Conservation (phyloP, 768 basidiomycete species). For the Mycena filopes region DNA sequence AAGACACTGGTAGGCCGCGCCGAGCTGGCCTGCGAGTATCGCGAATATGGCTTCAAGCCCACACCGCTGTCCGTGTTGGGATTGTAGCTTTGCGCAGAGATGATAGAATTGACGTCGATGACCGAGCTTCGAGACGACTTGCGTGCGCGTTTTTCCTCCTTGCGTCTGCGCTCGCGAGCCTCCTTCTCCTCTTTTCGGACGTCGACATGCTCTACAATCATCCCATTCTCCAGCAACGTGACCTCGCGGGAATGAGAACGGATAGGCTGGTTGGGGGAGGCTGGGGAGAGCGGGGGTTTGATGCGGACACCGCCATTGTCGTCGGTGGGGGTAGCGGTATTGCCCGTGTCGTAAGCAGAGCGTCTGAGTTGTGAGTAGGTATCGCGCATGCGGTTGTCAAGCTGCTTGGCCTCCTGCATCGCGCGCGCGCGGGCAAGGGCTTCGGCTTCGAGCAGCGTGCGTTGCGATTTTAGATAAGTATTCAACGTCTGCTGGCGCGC, state of each 20-base stretch:
- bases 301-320: constrained; percentile 77
- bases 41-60: constrained; percentile 66
- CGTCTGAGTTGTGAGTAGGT: constrained; percentile 82
- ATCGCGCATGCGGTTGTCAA: constrained; percentile 84
- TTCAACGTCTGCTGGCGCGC: constrained; percentile 86
- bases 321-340: constrained; percentile 54
- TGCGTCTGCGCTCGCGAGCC: constrained; percentile 73
- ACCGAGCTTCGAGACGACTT: constrained; percentile 79
- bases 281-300: constrained; percentile 65
- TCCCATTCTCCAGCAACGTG: constrained; percentile 86
- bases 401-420: constrained; percentile 78
- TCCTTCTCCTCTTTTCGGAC: constrained; percentile 83
- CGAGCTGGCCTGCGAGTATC: constrained; percentile 64
- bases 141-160: constrained; percentile 76
- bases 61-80: constrained; percentile 68
- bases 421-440: constrained; percentile 81
- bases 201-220: constrained; percentile 90
- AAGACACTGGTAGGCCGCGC: constrained; percentile 70
- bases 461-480: constrained; percentile 85
- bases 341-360: constrained; percentile 78
- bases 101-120: constrained; percentile 78
- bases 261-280: constrained; percentile 49
- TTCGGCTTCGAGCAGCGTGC: constrained; percentile 84
- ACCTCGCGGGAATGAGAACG: constrained; percentile 75
- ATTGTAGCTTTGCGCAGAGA: constrained; percentile 70